Evolutionary conservation across 768 basidiomycete genomes (phyloP).

Genomic region (Boletus vinaceobasis): DNA sequence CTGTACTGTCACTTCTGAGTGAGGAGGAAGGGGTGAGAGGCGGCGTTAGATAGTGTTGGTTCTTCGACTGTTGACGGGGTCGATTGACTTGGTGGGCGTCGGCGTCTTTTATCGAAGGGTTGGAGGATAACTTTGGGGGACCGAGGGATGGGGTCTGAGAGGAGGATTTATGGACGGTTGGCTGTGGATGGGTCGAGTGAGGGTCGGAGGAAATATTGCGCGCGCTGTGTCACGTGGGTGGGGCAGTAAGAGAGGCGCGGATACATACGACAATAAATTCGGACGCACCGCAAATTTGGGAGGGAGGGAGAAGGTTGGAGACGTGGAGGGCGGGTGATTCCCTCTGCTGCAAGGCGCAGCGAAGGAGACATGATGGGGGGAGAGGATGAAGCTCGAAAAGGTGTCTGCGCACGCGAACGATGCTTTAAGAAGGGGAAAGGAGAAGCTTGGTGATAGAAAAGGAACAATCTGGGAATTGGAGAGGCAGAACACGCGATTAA

Average conservation of each 20-base stretch:
- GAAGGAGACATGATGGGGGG: slow-evolving; percentile 28
- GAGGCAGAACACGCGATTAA: slow-evolving; percentile 31
- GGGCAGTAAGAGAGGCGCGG: slow-evolving; percentile 4
- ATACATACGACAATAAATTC: background rate
- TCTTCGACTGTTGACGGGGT: slow-evolving; percentile 22
- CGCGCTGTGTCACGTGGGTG: slow-evolving; percentile 22
- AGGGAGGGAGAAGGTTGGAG: slow-evolving; percentile 66
- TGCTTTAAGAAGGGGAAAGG: slow-evolving; percentile 31
- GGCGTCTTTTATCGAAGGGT: slow-evolving; percentile 10
- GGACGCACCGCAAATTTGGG: slow-evolving; percentile 61
- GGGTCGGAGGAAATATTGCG: slow-evolving; percentile 25
- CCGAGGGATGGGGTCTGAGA: slow-evolving; percentile 15
- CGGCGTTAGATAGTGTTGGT: slow-evolving; percentile 52
- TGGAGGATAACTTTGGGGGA: slow-evolving; percentile 12
- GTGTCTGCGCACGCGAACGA: slow-evolving; percentile 24
- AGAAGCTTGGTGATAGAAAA: slow-evolving; percentile 34
- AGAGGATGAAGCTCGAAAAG: slow-evolving; percentile 30
- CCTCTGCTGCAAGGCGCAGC: slow-evolving; percentile 21
- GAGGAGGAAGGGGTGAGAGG: slow-evolving; percentile 69
- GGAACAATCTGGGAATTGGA: slow-evolving; percentile 31
- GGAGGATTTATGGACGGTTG: slow-evolving; percentile 16
- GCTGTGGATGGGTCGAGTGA: slow-evolving; percentile 29
- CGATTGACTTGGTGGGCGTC: slow-evolving; percentile 19
- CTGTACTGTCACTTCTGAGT: slow-evolving; percentile 37
- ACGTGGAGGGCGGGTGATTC: slow-evolving; percentile 40